A percentile compares a stretch with the other conserved stretches of the same genome.
These are phyloP conservation scores for Pseudogymnoascus sp. DNA, from an alignment of 2,329 filamentous ascomycete species.

Conservation along the genomic window DNA sequence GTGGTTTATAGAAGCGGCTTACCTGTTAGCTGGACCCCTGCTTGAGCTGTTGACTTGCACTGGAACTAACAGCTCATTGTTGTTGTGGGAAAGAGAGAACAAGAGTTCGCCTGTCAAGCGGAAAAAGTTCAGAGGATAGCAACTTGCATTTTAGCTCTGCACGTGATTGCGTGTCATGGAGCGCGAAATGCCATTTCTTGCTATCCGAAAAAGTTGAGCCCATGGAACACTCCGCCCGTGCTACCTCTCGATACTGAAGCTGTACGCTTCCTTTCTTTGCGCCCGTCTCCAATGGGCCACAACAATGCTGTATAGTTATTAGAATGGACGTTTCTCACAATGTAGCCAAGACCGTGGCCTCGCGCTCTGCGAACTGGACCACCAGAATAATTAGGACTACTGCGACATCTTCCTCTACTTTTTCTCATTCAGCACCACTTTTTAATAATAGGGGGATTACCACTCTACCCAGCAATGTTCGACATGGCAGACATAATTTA, in stretches of 20 bases:
- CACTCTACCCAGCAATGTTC: background rate
- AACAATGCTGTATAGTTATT: conserved; percentile 2
- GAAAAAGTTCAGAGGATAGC: conserved; percentile 3
- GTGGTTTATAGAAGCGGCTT: conserved; percentile 1
- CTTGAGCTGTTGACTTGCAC: background rate
- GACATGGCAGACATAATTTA: conserved; percentile 1
- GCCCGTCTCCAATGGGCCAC: conserved; percentile 6
- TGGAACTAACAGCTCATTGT: background rate
- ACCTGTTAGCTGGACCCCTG: conserved; percentile 6
- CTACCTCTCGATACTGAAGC: background rate
- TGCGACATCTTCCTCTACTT: background rate
- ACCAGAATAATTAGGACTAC: background rate
- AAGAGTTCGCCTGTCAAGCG: background rate
- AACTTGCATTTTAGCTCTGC: background rate
- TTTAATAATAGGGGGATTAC: conserved; percentile 3
- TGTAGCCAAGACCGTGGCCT: conserved; percentile 11
- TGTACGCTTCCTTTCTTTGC: background rate
- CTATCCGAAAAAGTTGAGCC: conserved; percentile 6
- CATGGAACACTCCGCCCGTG: background rate
- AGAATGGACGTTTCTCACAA: conserved; percentile 11
- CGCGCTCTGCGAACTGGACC: conserved; percentile 9
- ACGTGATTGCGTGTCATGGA: conserved; percentile 7
- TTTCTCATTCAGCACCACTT: background rate
- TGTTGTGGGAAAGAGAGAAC: conserved; percentile 6
- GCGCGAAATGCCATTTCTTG: background rate